Base-by-base conservation (phyloP, 2,329 filamentous ascomycete species). In the Exophiala viscosa region DNA sequence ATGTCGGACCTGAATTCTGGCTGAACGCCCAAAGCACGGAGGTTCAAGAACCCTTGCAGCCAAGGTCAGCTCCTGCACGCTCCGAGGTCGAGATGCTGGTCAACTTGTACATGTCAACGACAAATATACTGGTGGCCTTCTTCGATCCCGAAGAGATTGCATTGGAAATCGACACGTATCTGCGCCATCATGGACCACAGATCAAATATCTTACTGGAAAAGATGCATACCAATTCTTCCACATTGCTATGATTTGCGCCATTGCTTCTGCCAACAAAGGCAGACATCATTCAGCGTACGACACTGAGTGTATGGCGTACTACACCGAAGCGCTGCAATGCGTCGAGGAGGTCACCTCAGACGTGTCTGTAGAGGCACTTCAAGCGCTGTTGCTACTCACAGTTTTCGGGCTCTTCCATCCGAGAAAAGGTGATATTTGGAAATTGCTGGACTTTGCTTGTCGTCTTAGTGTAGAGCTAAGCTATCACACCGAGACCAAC, bases 171-270 rank as follows among this genome's bases (percentile, higher is more conserved):
- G 54, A 60, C n/a, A 52, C 55, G 34, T 57, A 62, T 57, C 40
- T 65, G 14, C 55, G 58, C 28, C 51, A 59, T 45, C 55, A 58
- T 23, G 52, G 59, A 5, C 50, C 55, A 8, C 50, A 54, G 34
- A 49, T 52, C 35, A 61, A 57, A 42, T 54, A 56, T 35, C 57
- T 61, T 3, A 58, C 58, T 5, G 62, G 62, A 5, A 55, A 60
- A 31, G 63, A 67, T 35, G 63, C 65, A 1, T 59, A 66, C 50
- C 60, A 63, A 20, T 68, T 65, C 55, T 68, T 68, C 43, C 64
- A 65, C 18, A 55, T 66, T n/a, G 59, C 57, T 44, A 66, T 68
- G 64, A 67, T 68, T 35, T 68, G 65, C 43, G 65, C 66, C 18
- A 65, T 67, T 38, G 61, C 64, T 2, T 61, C 62, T 10, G 65